Conservation (phyloP, 2,329 filamentous ascomycete species). For the Curvularia eragrostidis region DNA sequence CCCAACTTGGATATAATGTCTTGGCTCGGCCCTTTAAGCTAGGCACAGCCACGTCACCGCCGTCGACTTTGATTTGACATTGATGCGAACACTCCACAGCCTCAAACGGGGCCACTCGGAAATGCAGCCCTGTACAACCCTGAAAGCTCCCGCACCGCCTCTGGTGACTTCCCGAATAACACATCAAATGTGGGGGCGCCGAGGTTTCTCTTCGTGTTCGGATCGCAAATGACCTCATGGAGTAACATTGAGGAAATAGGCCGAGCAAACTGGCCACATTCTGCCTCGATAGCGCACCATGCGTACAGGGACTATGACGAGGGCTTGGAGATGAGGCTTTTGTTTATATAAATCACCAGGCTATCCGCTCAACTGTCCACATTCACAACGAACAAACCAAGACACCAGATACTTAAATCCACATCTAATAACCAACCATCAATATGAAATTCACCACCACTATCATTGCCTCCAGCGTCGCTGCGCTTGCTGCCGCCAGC, state of each 20-base stretch:
- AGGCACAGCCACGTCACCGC: conserved; percentile 8
- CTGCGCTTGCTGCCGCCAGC: conserved; percentile 11
- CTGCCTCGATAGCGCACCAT: conserved; percentile 1
- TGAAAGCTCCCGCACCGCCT: not conserved
- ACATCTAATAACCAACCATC: conserved; percentile 24
- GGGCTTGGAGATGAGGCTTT: conserved; percentile 5
- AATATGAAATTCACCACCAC: conserved; percentile 11
- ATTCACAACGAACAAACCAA: conserved; percentile 1
- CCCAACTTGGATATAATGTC: not conserved
- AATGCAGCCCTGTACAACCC: not conserved
- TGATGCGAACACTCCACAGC: conserved; percentile 4
- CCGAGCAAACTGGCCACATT: conserved; percentile 23
- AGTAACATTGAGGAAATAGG: conserved; percentile 19
- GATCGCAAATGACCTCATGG: conserved; percentile 27
- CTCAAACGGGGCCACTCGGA: conserved; percentile 5
- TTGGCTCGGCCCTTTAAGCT: not conserved
- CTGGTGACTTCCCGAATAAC: conserved; percentile 5
- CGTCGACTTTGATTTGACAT: conserved; percentile 10
- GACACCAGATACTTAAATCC: conserved; percentile 7
- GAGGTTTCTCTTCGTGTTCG: conserved; percentile 22
- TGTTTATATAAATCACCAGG: conserved; percentile 25
- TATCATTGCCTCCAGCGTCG: not conserved
- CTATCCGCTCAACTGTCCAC: conserved; percentile 11
- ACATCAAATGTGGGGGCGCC: conserved; percentile 20
- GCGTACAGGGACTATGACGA: not conserved